These are phyloP conservation scores for Xylaria sp. DNA, from an alignment of 2,329 filamentous ascomycete genomes.

Conservation along the genomic window DNA sequence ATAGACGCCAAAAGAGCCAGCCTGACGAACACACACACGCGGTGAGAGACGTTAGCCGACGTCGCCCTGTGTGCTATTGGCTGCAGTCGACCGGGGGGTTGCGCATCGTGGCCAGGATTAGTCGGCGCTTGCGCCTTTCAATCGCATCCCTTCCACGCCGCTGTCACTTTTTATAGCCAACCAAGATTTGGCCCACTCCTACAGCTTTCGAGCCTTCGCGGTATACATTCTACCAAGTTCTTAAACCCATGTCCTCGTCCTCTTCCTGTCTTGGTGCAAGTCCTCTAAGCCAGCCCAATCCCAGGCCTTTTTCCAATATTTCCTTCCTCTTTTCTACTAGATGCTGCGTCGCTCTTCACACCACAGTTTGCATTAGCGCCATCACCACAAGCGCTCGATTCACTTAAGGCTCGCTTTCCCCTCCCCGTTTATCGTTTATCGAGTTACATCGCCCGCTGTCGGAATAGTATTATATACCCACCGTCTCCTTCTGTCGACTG, in stretches of 20 bases:
- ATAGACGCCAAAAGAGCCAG: slow-evolving; percentile 45
- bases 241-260: slow-evolving; percentile 28
- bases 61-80: slow-evolving; percentile 42
- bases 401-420: slow-evolving; percentile 29
- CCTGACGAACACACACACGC: slow-evolving; percentile 40
- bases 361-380: slow-evolving; percentile 46
- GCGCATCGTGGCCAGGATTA: slow-evolving; percentile 41
- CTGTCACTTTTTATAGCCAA: slow-evolving; percentile 52
- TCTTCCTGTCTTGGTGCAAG: slow-evolving; percentile 35
- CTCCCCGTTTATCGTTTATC: slow-evolving; percentile 33
- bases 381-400: slow-evolving; percentile 40
- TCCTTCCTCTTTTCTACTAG: slow-evolving; percentile 40
- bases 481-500: slow-evolving; percentile 36
- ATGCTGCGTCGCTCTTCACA: slow-evolving; percentile 40
- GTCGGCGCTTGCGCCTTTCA: slow-evolving; percentile 53
- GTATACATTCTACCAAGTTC: slow-evolving; percentile 33
- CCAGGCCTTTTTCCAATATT: slow-evolving; percentile 22
- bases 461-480: slow-evolving; percentile 45
- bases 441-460: slow-evolving; percentile 30
- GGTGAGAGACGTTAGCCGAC: slow-evolving; percentile 45
- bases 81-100: slow-evolving; percentile 40
- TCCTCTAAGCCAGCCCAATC: slow-evolving; percentile 27
- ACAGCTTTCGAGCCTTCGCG: slow-evolving; percentile 43
- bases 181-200: slow-evolving; percentile 44
- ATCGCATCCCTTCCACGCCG: slow-evolving; percentile 41